Conservation (phyloP, 73 alveolate species). For the Blepharisma stoltei region DNA sequence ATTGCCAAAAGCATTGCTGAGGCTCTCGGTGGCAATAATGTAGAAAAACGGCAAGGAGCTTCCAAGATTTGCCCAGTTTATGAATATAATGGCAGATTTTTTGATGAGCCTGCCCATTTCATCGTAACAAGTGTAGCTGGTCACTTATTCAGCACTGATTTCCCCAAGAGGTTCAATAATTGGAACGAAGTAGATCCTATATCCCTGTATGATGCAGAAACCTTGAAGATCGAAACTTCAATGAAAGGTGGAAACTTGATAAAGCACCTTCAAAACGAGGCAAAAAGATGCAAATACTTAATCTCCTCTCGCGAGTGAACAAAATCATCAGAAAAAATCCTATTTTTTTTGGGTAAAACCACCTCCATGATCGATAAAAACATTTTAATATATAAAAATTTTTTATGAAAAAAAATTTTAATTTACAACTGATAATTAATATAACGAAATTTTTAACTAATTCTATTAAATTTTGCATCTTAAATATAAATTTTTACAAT, state of each 20-base stretch:
- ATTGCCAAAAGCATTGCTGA: constrained; percentile 95
- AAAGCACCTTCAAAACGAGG: constrained; percentile 60
- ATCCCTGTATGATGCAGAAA: constrained; percentile 91
- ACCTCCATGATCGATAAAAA: no score
- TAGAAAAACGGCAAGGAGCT: constrained; percentile 19
- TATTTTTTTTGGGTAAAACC: no score
- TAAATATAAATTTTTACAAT: no score
- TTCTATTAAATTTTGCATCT: no score
- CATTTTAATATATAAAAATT: no score
- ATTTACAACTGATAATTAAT: no score
- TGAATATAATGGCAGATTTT: constrained; percentile 20
- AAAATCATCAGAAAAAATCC: no score
- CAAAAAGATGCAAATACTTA: constrained; percentile 76
- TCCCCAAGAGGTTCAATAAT: constrained; percentile 88
- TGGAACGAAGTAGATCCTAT: constrained; percentile 93
- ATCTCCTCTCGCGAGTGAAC: no score
- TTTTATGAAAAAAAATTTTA: no score
- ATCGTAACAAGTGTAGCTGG: constrained; percentile 55
- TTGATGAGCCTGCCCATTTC: constrained; percentile 23
- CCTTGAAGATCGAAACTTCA: constrained; percentile 84
- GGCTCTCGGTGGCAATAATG: constrained; percentile 53
- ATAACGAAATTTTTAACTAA: no score
- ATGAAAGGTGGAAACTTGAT: constrained; percentile 40
- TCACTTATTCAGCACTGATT: constrained; percentile 96
- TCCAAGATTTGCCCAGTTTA: constrained; percentile 52